These are phyloP conservation scores for Colletotrichum chrysophilum DNA, from an alignment of 2,329 filamentous ascomycete species.

Conservation along the genomic window DNA sequence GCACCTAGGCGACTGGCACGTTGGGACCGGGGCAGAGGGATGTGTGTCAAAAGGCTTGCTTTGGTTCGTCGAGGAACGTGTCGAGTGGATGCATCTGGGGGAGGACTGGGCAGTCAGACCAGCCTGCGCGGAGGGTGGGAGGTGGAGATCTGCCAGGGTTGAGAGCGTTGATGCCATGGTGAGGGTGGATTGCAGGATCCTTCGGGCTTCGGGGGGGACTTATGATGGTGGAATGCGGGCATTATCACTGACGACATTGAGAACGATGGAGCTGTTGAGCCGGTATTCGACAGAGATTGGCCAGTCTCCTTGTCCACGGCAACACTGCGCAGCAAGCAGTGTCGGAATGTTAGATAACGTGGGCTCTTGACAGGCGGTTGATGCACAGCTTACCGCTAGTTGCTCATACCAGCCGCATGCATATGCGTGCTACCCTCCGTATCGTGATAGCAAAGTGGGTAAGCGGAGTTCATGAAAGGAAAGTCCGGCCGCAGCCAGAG, in stretches of 20 bases:
- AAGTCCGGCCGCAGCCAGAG: neutral
- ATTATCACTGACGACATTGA: neutral
- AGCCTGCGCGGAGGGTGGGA: neutral
- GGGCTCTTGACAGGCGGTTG: neutral
- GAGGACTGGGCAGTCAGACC: neutral
- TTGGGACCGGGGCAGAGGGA: conserved; percentile 1
- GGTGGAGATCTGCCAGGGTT: neutral
- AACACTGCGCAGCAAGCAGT: neutral
- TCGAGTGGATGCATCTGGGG: neutral
- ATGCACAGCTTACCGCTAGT: neutral
- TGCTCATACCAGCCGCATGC: neutral
- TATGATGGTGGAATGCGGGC: neutral
- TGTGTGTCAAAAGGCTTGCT: neutral
- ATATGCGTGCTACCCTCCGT: neutral
- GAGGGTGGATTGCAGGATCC: neutral
- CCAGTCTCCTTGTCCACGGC: neutral
- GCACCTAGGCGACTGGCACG: neutral
- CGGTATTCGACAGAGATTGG: neutral
- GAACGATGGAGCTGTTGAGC: neutral
- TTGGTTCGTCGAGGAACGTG: conserved; percentile 9
- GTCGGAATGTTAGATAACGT: neutral
- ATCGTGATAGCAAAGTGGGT: neutral
- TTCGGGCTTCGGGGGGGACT: neutral
- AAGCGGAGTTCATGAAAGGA: neutral
- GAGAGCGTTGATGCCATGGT: neutral